These are phyloP conservation scores for Actinomortierella ambigua DNA, from an alignment of 371 early-diverging fungal species.

Conservation along the genomic window DNA sequence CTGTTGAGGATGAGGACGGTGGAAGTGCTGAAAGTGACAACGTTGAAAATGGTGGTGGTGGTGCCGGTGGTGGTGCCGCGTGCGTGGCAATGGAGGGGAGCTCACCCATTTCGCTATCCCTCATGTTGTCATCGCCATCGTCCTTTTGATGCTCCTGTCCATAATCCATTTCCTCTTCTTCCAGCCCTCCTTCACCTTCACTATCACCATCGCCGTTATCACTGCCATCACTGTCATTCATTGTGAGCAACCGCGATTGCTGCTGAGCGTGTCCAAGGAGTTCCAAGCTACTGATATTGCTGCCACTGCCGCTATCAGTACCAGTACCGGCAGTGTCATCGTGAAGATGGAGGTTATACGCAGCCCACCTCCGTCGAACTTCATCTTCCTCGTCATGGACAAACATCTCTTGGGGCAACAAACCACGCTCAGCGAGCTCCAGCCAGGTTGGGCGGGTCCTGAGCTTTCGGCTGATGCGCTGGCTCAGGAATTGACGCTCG, in stretches of 20 bases:
- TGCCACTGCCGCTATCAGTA: no score
- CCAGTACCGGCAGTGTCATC: neutral
- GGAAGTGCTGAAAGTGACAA: neutral
- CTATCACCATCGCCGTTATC: no score
- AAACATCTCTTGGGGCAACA: conserved; percentile 35
- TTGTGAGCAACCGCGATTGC: no score
- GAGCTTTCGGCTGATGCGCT: conserved; percentile 18
- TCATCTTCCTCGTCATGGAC: conserved; percentile 21
- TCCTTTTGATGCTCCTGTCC: neutral
- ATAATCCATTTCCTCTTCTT: neutral
- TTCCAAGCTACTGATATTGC: no score
- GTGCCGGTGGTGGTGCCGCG: neutral
- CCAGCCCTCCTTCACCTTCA: no score
- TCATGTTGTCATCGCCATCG: neutral
- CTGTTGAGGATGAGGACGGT: neutral
- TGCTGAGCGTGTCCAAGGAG: no score
- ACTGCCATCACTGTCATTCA: no score
- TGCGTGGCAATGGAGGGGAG: no score
- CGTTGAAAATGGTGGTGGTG: neutral
- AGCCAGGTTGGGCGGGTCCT: conserved; percentile 21
- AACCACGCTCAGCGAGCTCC: conserved; percentile 24
- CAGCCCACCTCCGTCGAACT: conserved; percentile 8
- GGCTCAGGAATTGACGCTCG: conserved; percentile 23
- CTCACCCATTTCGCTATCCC: no score
- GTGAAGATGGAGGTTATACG: conserved; percentile 2